Conservation (phyloP, 2,329 filamentous ascomycete species). For the Venturia carpophila region DNA sequence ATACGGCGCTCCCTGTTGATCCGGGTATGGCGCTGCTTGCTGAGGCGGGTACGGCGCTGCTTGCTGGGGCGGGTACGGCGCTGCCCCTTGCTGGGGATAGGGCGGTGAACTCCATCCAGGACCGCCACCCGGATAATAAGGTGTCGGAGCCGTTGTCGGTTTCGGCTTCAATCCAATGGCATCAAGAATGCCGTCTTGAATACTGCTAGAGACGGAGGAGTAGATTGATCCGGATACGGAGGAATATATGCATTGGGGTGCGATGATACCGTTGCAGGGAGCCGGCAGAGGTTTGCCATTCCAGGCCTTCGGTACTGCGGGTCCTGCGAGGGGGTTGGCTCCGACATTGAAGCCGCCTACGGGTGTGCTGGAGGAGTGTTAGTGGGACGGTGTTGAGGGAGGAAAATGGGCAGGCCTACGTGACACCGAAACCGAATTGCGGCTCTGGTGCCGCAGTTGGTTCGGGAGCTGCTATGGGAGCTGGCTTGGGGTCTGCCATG, state of each 20-base stretch:
- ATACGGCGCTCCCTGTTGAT: background rate
- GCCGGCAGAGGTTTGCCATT: background rate
- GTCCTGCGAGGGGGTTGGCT: background rate
- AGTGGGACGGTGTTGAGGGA: background rate
- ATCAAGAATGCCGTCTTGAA: background rate
- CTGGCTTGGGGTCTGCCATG: background rate
- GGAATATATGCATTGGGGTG: background rate
- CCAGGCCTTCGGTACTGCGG: background rate
- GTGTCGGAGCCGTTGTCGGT: background rate
- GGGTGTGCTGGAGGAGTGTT: background rate
- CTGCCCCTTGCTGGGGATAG: too few relatives aligned
- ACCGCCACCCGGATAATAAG: background rate
- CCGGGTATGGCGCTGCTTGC: background rate
- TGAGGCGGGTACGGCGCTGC: background rate
- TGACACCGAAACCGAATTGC: background rate
- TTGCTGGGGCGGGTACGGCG: too few relatives aligned
- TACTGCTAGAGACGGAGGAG: background rate
- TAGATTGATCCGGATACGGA: background rate
- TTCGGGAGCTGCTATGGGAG: background rate
- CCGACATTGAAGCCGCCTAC: background rate
- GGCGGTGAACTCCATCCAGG: background rate
- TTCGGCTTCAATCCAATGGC: background rate
- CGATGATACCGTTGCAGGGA: background rate
- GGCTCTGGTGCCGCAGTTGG: background rate
- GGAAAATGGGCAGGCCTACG: background rate